Conservation (phyloP, 495 filamentous ascomycete genomes). For the Cercophora newfieldiana region DNA sequence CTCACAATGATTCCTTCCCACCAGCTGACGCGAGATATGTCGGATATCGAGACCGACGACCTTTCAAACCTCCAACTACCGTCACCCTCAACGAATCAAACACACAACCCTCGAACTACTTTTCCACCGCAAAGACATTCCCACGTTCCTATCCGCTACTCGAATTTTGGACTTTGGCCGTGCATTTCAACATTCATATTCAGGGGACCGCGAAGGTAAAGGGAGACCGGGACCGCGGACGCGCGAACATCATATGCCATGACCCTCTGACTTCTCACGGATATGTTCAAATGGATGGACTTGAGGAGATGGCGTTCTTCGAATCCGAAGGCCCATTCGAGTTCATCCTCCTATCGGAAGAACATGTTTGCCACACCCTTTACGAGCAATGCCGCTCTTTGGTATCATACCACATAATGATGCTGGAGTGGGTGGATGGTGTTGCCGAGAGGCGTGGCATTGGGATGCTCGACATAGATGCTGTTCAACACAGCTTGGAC, state of each 20-base stretch:
- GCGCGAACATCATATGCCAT: neutral
- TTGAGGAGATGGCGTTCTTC: neutral
- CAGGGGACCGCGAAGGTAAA: neutral
- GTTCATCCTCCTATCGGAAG: neutral
- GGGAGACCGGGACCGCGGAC: neutral
- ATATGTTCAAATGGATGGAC: neutral
- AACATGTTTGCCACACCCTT: neutral
- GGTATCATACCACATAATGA: neutral
- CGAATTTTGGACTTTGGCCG: neutral
- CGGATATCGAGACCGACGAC: conserved; percentile 3
- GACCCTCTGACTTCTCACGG: neutral
- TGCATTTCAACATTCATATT: neutral
- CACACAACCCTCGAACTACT: neutral
- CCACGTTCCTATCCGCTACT: conserved; percentile 7
- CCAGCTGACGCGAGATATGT: neutral
- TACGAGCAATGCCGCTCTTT: too few relatives aligned
- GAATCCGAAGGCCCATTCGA: neutral
- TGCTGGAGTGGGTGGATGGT: conserved; percentile 1
- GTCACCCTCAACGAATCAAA: neutral
- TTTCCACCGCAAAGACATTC: neutral
- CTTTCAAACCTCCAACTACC: neutral
- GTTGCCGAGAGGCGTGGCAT: conserved; percentile 1
- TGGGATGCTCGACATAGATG: neutral
- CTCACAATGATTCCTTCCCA: conserved; percentile 10
- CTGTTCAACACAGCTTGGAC: conserved; percentile 1